phyloP scores from a whole-genome alignment of 139 green algal species.

The Mychonastes homosphaera region DNA sequence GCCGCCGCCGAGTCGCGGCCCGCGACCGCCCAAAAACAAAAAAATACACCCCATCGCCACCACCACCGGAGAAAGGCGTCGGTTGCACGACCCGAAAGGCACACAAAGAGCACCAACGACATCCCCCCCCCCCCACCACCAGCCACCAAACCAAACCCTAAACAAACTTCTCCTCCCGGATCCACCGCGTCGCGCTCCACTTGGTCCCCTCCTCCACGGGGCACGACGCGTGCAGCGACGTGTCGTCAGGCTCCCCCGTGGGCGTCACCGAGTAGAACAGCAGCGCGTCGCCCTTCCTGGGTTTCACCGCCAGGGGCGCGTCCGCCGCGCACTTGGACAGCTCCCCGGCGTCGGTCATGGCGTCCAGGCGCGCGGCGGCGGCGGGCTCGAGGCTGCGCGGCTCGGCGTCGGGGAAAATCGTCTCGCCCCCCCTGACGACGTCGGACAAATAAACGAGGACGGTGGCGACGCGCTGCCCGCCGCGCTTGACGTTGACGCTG shows the following conservation, averaged over 20 bases:
- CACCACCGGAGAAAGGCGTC: too few relatives aligned
- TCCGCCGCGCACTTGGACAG: not conserved
- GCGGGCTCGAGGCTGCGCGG: not conserved
- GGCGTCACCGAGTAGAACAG: constrained; percentile 26
- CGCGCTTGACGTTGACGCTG: constrained; percentile 23
- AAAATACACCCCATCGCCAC: too few relatives aligned
- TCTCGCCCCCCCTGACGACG: constrained; percentile 15
- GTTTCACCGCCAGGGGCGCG: not conserved
- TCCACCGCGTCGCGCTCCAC: constrained; percentile 31
- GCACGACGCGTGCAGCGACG: constrained; percentile 24
- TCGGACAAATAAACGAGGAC: constrained; percentile 45
- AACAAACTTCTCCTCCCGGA: too few relatives aligned
- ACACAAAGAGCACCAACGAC: too few relatives aligned
- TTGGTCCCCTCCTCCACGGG: constrained; percentile 24
- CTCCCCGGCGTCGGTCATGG: not conserved
- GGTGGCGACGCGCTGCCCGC: constrained; percentile 42
- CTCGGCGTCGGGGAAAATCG: constrained; percentile 7
- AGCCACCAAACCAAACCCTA: too few relatives aligned
- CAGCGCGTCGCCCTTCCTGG: constrained; percentile 16
- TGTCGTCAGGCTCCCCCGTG: constrained; percentile 5
- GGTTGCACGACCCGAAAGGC: too few relatives aligned
- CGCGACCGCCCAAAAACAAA: too few relatives aligned
- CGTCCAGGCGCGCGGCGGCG: not conserved
- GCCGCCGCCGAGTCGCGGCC: too few relatives aligned
- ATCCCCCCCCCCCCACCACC: too few relatives aligned